phyloP scores from a whole-genome alignment of 2,329 filamentous ascomycete species.

The Alternaria incomplexa region DNA sequence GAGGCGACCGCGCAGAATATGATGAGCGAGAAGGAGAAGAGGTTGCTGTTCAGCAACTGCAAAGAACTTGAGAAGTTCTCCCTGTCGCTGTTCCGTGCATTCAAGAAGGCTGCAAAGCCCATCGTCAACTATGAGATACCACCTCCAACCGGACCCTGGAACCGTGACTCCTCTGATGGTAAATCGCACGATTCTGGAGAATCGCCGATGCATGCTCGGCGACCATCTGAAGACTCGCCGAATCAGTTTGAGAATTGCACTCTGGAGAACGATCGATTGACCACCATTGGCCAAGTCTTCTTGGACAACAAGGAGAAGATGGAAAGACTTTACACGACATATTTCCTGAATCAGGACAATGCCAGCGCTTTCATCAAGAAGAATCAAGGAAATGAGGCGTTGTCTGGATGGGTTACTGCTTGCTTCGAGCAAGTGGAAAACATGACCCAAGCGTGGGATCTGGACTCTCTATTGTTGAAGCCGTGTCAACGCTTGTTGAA shows the following conservation, averaged over 20 bases:
- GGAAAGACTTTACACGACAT: conserved; percentile 70
- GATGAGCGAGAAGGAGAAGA: conserved; percentile 82
- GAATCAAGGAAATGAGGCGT: conserved; percentile 61
- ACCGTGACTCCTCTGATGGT: conserved; percentile 28
- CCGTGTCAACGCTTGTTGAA: conserved; percentile 94
- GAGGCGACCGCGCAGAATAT: conserved; percentile 86
- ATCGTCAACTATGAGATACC: conserved; percentile 67
- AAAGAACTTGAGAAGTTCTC: conserved; percentile 91
- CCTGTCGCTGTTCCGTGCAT: conserved; percentile 73
- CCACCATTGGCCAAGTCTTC: conserved; percentile 66
- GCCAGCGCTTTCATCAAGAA: conserved; percentile 68
- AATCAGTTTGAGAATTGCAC: conserved; percentile 42
- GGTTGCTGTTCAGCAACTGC: conserved; percentile 89
- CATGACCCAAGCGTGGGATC: conserved; percentile 89
- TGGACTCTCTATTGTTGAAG: conserved; percentile 96
- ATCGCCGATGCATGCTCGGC: conserved; percentile 21
- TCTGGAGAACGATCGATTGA: conserved; percentile 61
- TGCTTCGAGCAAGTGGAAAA: conserved; percentile 93
- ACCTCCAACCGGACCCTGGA: conserved; percentile 33
- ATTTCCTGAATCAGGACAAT: conserved; percentile 68
- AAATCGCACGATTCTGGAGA: conserved; percentile 23
- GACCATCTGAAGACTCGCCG: conserved; percentile 27
- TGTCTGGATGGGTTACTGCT: conserved; percentile 84
- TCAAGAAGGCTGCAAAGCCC: conserved; percentile 79
- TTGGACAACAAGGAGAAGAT: conserved; percentile 62